Evolutionary conservation across 176 grass and related monocot genomes (phyloP).

Genomic region (Hordeum marinum): DNA sequence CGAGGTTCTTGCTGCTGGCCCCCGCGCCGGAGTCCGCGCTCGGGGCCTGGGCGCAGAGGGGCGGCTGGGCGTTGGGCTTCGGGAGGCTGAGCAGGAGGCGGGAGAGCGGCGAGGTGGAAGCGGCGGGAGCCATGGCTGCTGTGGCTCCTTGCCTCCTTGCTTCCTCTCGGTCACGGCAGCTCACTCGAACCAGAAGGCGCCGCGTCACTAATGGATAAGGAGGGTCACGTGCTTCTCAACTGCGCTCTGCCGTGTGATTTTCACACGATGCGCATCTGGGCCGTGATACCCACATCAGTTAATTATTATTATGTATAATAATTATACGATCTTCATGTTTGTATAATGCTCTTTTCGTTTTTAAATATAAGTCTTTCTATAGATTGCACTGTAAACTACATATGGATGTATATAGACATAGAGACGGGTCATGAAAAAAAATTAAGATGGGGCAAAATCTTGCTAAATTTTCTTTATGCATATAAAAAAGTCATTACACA

Average conservation of each 20-base stretch:
- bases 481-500: too few species aligned
- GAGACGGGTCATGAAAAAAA: too few species aligned
- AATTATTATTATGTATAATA: too few species aligned
- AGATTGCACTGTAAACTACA: too few species aligned
- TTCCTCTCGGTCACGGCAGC: not conserved
- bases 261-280: not conserved
- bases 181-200: not conserved
- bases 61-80: not conserved
- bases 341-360: too few species aligned
- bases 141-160: not conserved
- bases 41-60: not conserved
- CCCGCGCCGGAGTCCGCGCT: not conserved
- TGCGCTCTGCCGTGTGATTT: not conserved
- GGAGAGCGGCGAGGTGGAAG: conserved; percentile 29
- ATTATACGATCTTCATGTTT: too few species aligned
- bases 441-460: too few species aligned
- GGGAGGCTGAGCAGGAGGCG: conserved; percentile 37
- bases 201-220: conserved; percentile 9
- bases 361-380: too few species aligned
- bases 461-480: too few species aligned
- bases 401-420: too few species aligned
- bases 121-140: conserved; percentile 42
- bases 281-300: not conserved
- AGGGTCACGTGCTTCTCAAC: not conserved
- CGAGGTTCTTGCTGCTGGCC: not conserved